These are phyloP conservation scores for Aschersonia sp. DNA, from an alignment of 2,329 filamentous ascomycete species.

Conservation along the genomic window DNA sequence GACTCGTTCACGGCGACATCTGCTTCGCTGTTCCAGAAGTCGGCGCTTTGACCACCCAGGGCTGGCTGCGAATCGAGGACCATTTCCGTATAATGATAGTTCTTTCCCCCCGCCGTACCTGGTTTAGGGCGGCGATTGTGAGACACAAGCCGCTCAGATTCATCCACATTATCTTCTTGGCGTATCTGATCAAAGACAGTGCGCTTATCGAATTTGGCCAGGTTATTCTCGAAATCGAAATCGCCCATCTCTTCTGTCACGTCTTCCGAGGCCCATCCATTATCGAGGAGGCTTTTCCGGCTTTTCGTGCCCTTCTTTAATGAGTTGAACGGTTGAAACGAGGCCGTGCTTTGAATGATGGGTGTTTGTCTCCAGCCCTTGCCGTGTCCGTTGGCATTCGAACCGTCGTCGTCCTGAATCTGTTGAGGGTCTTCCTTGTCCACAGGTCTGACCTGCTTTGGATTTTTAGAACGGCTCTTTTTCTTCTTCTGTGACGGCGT, in stretches of 20 bases:
- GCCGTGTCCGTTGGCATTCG: constrained; percentile 21
- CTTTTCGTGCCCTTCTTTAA: constrained; percentile 42
- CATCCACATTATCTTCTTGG: constrained; percentile 77
- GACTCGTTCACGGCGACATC: constrained; percentile 40
- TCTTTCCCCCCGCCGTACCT: constrained; percentile 70
- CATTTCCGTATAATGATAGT: constrained; percentile 82
- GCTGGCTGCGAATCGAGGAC: constrained; percentile 53
- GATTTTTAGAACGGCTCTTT: constrained; percentile 14
- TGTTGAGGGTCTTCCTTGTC: constrained; percentile 13
- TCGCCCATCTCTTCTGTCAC: constrained; percentile 90
- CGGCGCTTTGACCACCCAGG: constrained; percentile 24
- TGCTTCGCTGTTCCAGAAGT: constrained; percentile 64
- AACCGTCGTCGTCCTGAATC: constrained; percentile 9
- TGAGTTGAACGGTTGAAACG: constrained; percentile 47
- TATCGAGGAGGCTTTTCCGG: constrained; percentile 36
- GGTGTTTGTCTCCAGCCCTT: constrained; percentile 47
- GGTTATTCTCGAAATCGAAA: constrained; percentile 80
- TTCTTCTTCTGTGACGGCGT: constrained; percentile 16
- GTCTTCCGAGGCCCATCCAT: constrained; percentile 92
- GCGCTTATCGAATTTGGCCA: constrained; percentile 91
- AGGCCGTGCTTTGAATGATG: constrained; percentile 43
- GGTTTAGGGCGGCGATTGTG: constrained; percentile 64
- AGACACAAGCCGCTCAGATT: constrained; percentile 77
- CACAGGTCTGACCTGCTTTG: constrained; percentile 15
- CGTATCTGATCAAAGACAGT: constrained; percentile 85